phyloP scores from a whole-genome alignment of 352 stramenopile genomes.

The Phytophthora capsici region DNA sequence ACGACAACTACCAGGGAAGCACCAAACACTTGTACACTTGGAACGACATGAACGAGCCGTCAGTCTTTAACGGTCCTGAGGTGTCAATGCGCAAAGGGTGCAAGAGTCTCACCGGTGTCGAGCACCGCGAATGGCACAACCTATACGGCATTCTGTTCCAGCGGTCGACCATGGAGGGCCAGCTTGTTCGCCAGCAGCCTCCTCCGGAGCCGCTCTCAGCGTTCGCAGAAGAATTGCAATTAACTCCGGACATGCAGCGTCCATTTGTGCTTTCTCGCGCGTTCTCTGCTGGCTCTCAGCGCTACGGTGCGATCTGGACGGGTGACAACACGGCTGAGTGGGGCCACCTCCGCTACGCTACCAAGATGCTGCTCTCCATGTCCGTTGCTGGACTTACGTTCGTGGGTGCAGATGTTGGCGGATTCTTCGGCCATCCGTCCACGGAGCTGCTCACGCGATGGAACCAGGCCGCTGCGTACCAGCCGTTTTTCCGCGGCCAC shows the following conservation, averaged over 20 bases:
- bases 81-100: conserved; percentile 98
- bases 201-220: conserved; percentile 38
- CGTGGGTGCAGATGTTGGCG: conserved; percentile 97
- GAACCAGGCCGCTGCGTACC: conserved; percentile 96
- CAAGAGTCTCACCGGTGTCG: conserved; percentile 91
- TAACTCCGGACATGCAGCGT: conserved; percentile 71
- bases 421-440: conserved; percentile 98
- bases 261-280: conserved; percentile 98
- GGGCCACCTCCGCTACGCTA: conserved; percentile 95
- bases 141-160: conserved; percentile 99
- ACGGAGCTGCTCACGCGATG: conserved; percentile 96
- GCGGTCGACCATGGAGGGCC: conserved; percentile 94
- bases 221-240: conserved; percentile 52
- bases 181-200: conserved; percentile 76
- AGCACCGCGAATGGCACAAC: conserved; percentile 99
- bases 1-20: conserved; percentile 94
- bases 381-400: conserved; percentile 97
- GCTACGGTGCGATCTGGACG: conserved; percentile 98
- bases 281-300: conserved; percentile 98
- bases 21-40: conserved; percentile 97
- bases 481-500: conserved; percentile 99
- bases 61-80: conserved; percentile 99
- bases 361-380: conserved; percentile 98
- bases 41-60: conserved; percentile 99
- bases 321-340: conserved; percentile 98